These are phyloP conservation scores for Taxillus chinensis DNA, from an alignment of 164 flowering plant genomes.

Conservation along the genomic window DNA sequence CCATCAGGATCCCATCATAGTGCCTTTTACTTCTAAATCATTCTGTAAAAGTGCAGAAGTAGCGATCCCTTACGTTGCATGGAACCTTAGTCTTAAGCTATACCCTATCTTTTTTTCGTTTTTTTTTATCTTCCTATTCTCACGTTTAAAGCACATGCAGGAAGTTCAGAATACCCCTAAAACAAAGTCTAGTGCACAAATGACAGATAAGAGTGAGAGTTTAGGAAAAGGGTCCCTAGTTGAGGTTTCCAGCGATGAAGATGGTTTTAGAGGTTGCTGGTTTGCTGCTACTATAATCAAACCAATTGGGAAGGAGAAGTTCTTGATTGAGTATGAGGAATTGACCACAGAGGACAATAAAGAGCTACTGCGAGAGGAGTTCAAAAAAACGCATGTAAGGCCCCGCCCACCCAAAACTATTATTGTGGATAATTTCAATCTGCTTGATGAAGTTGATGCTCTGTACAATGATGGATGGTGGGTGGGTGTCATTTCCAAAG, in stretches of 20 bases:
- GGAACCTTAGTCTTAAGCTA: too few relatives aligned
- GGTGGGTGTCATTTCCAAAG: constrained; percentile 65
- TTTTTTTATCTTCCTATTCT: too few relatives aligned
- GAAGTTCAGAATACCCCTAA: neutral
- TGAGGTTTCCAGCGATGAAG: constrained; percentile 81
- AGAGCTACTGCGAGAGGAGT: constrained; percentile 46
- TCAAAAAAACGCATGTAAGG: constrained; percentile 40
- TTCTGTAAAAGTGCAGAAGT: too few relatives aligned
- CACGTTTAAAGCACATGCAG: constrained; percentile 4
- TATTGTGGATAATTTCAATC: constrained; percentile 20
- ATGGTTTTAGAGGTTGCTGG: constrained; percentile 77
- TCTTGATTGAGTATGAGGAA: constrained; percentile 43
- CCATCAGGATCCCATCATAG: too few relatives aligned
- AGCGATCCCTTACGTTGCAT: too few relatives aligned
- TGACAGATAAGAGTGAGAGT: constrained; percentile 6
- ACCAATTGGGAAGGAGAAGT: constrained; percentile 26
- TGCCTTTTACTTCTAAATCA: too few relatives aligned
- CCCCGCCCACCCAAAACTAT: constrained; percentile 49
- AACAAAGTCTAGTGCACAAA: constrained; percentile 7
- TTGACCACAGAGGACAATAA: constrained; percentile 56
- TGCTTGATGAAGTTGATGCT: constrained; percentile 70
- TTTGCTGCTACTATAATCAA: constrained; percentile 50
- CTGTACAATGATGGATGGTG: constrained; percentile 84
- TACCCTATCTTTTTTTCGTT: too few relatives aligned
- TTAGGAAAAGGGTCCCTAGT: constrained; percentile 37